phyloP scores from a whole-genome alignment of 2,329 filamentous ascomycete species.

The Colletotrichum sp. region DNA sequence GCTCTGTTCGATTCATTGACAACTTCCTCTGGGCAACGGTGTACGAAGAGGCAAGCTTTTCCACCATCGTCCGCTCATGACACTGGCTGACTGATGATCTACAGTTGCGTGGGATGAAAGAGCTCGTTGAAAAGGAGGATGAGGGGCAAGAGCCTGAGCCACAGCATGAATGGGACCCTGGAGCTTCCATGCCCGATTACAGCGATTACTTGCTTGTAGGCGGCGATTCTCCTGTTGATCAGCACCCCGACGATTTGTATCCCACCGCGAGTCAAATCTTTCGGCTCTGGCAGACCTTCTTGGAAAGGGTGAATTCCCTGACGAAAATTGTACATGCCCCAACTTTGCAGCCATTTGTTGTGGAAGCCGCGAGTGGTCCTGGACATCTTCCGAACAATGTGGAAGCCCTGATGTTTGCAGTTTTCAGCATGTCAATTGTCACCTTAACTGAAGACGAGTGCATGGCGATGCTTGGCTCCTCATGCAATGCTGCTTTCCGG shows the following conservation, averaged over 20 bases:
- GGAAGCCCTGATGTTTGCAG: slow-evolving; percentile 69
- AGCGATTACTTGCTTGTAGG: slow-evolving; percentile 6
- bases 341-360: slow-evolving; percentile 41
- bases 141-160: background rate
- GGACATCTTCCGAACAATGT: slow-evolving; percentile 21
- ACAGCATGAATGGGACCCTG: background rate
- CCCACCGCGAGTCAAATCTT: slow-evolving; percentile 32
- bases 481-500: slow-evolving; percentile 52
- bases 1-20: slow-evolving; percentile 61
- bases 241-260: background rate
- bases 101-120: slow-evolving; percentile 3
- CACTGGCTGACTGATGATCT: background rate
- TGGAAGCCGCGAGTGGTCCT: slow-evolving; percentile 31
- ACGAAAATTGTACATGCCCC: slow-evolving; percentile 76
- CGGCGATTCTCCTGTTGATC: background rate
- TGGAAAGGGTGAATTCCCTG: slow-evolving; percentile 76
- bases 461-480: slow-evolving; percentile 49
- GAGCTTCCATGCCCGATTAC: slow-evolving; percentile 14
- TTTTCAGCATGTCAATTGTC: slow-evolving; percentile 63
- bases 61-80: background rate
- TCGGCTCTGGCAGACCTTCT: slow-evolving; percentile 74
- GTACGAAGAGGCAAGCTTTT: slow-evolving; percentile 55
- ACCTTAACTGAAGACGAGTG: slow-evolving; percentile 65
- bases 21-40: slow-evolving; percentile 59
- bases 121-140: background rate